Conservation (phyloP, 257 asterid species). For the Coffea eugenioides region DNA sequence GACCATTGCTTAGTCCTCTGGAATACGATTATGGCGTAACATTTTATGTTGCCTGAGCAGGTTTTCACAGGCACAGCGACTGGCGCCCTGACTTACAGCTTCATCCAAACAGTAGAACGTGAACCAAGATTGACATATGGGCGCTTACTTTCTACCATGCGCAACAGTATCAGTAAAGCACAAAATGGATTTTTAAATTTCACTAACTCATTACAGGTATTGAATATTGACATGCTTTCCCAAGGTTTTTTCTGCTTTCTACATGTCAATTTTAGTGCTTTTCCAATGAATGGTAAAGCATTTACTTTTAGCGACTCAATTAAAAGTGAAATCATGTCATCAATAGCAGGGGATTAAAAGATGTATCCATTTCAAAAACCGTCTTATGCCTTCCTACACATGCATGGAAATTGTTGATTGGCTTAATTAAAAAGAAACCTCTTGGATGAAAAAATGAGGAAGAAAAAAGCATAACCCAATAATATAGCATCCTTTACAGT, state of each 20-base stretch:
- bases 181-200: conserved; percentile 27
- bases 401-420: too few species aligned
- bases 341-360: too few species aligned
- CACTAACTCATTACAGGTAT: conserved; percentile 45
- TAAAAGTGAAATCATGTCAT: too few species aligned
- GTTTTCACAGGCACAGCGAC: conserved; percentile 58
- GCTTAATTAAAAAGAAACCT: too few species aligned
- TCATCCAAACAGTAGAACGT: conserved; percentile 50
- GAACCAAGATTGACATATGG: conserved; percentile 62
- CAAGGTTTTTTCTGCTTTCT: neutral
- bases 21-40: too few species aligned
- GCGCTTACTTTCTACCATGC: conserved; percentile 43
- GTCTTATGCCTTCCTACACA: neutral
- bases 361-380: too few species aligned
- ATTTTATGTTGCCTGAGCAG: conserved; percentile 36
- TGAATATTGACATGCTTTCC: neutral
- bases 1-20: neutral
- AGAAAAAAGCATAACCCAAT: neutral
- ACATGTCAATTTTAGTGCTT: neutral
- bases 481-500: neutral
- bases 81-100: conserved; percentile 75
- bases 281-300: too few species aligned
- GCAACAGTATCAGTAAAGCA: conserved; percentile 39
- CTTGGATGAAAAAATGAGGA: neutral
- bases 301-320: too few species aligned